Evolutionary conservation across 169 alveolate genomes (phyloP).

Genomic region (Plasmodium vivax): DNA sequence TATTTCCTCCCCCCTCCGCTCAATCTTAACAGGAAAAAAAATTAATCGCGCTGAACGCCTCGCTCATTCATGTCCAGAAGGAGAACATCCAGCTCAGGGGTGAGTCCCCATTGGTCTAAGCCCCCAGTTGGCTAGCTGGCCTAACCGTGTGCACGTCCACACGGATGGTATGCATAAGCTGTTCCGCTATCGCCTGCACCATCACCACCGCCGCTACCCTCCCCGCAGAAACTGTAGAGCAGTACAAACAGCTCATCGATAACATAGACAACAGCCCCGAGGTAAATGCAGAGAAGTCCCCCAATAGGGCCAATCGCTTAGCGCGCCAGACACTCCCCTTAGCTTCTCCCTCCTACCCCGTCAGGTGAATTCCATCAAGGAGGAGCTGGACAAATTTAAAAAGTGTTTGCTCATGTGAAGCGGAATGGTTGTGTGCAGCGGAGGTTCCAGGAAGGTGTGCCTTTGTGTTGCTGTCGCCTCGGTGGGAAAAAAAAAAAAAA

Average conservation of each 20-base stretch:
- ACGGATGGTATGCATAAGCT: neutral
- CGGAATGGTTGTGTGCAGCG: neutral
- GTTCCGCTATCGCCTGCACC: neutral
- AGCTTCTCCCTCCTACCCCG: neutral
- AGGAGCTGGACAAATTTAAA: slow-evolving; percentile 40
- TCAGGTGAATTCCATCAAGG: slow-evolving; percentile 24
- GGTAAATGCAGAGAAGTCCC: neutral
- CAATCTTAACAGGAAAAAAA: slow-evolving; percentile 14
- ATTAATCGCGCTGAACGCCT: slow-evolving; percentile 17
- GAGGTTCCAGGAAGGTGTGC: neutral
- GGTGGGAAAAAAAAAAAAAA: neutral
- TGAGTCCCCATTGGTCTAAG: neutral
- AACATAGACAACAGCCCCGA: slow-evolving; percentile 29
- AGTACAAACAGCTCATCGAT: slow-evolving; percentile 18
- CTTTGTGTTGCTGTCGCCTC: neutral
- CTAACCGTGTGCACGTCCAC: neutral
- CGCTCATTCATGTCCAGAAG: slow-evolving; percentile 55
- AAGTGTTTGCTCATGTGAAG: slow-evolving; percentile 19
- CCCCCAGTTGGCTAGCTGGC: neutral
- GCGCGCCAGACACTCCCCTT: neutral
- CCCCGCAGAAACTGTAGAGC: slow-evolving; percentile 27
- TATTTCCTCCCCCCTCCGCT: neutral
- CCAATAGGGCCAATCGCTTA: neutral
- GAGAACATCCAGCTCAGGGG: slow-evolving; percentile 44
- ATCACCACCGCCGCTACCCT: neutral